Evolutionary conservation across 2,329 filamentous ascomycete species (phyloP).

Genomic region (Chalaropsis ovoidea): DNA sequence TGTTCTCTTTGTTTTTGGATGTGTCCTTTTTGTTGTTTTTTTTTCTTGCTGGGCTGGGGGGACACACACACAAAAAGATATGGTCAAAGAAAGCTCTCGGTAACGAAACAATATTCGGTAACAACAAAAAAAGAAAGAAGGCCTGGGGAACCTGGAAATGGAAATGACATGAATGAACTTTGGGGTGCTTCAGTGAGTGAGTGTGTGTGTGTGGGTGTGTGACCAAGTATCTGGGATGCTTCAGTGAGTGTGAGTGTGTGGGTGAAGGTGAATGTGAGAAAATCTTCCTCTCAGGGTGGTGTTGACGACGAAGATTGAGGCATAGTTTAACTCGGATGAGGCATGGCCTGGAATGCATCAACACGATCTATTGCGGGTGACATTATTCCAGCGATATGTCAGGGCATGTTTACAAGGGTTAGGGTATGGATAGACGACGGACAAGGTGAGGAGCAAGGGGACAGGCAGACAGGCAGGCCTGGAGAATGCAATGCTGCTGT

Average conservation of each 20-base stretch:
- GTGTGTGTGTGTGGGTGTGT: not conserved
- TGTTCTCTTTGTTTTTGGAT: conserved; percentile 21
- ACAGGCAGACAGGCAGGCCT: too few species aligned
- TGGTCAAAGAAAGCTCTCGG: conserved; percentile 21
- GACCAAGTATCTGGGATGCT: not conserved
- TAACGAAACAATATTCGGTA: conserved; percentile 18
- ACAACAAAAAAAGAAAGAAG: conserved; percentile 23
- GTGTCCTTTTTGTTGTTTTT: conserved; percentile 8
- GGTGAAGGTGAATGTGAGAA: not conserved
- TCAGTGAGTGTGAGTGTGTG: not conserved
- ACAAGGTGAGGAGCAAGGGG: too few species aligned
- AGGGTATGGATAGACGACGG: not conserved
- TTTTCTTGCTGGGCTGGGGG: conserved; percentile 23
- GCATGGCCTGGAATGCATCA: not conserved
- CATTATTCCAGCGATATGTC: not conserved
- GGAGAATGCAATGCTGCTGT: not conserved
- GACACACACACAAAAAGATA: conserved; percentile 25
- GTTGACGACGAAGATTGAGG: not conserved
- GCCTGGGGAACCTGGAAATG: conserved; percentile 24
- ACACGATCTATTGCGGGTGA: not conserved
- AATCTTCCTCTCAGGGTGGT: too few species aligned
- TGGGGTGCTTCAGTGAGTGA: not conserved
- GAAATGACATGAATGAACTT: conserved; percentile 25
- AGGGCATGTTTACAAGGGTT: not conserved
- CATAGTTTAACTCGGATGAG: too few species aligned